Conservation (phyloP, 2,329 filamentous ascomycete species). For the Incumbomyces delicatus region DNA sequence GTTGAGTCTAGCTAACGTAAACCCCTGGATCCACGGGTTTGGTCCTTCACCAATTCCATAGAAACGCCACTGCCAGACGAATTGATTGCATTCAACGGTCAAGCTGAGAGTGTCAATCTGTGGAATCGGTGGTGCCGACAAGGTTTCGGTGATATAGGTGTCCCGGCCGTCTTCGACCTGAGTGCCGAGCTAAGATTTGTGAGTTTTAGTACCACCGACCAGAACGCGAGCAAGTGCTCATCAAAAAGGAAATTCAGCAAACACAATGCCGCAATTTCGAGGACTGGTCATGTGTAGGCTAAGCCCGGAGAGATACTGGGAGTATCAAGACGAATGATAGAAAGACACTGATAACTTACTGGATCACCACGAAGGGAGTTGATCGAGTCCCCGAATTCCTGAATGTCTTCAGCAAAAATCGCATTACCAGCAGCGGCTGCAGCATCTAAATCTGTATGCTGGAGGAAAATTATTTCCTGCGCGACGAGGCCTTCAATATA, state of each 20-base stretch:
- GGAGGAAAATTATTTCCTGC: constrained; percentile 8
- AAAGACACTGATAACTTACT: constrained; percentile 4
- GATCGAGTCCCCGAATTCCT: constrained; percentile 12
- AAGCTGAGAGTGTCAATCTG: constrained; percentile 8
- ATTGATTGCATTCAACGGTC: constrained; percentile 8
- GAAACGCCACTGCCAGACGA: constrained; percentile 11
- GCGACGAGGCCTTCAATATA: constrained; percentile 3
- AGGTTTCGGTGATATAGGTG: constrained; percentile 7
- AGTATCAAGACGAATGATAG: too few relatives aligned
- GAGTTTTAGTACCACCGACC: too few relatives aligned
- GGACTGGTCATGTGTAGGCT: too few relatives aligned
- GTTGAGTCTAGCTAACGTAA: constrained; percentile 9
- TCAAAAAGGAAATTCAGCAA: background rate
- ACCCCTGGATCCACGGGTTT: constrained; percentile 7
- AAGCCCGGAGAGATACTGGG: too few relatives aligned
- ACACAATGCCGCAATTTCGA: too few relatives aligned
- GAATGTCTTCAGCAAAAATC: constrained; percentile 8
- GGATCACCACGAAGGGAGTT: constrained; percentile 9
- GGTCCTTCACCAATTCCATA: constrained; percentile 6
- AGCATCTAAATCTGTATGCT: constrained; percentile 5
- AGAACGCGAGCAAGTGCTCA: background rate
- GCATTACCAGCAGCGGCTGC: constrained; percentile 7
- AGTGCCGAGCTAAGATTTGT: constrained; percentile 5
- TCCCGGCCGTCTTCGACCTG: constrained; percentile 7
- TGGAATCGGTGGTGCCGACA: constrained; percentile 7